A percentile compares a stretch with the other conserved stretches of the same genome.
phyloP scores from a whole-genome alignment of 2,329 filamentous ascomycete species.

The Clathrospora elynae region DNA sequence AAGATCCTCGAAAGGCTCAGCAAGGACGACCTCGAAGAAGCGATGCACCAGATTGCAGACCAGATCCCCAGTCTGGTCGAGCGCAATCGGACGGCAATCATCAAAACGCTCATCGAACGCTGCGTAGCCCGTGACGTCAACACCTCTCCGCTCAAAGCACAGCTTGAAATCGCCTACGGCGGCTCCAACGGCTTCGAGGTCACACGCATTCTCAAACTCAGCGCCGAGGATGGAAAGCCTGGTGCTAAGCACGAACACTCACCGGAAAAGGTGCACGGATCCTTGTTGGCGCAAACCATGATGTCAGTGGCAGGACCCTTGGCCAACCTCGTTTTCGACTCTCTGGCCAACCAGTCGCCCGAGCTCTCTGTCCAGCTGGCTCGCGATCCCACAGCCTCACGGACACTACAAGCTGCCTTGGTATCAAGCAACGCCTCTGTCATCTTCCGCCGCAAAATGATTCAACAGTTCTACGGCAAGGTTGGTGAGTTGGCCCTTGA shows the following conservation, averaged over 20 bases:
- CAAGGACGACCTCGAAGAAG: constrained; percentile 80
- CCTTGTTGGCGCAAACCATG: constrained; percentile 79
- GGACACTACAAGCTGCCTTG: constrained; percentile 68
- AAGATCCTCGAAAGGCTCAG: constrained; percentile 80
- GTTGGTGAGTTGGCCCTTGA: constrained; percentile 66
- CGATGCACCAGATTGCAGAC: constrained; percentile 72
- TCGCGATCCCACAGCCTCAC: constrained; percentile 62
- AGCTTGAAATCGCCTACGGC: constrained; percentile 64
- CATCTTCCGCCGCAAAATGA: constrained; percentile 66
- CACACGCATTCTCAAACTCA: constrained; percentile 64
- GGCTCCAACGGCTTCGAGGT: constrained; percentile 58
- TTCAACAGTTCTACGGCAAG: constrained; percentile 66
- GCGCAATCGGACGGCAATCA: constrained; percentile 75
- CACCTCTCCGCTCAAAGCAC: constrained; percentile 59
- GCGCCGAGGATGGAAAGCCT: constrained; percentile 50
- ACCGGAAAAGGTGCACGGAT: constrained; percentile 74
- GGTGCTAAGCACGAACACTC: constrained; percentile 38
- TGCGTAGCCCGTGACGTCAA: constrained; percentile 71
- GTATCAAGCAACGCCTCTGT: constrained; percentile 59
- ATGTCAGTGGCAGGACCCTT: constrained; percentile 73
- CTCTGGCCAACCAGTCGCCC: constrained; percentile 58
- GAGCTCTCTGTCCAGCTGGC: constrained; percentile 64
- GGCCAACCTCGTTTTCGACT: constrained; percentile 71
- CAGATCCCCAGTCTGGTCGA: constrained; percentile 75
- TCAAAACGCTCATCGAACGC: constrained; percentile 82